Base-by-base conservation (phyloP, 1,139 yeast species). In the Debaryomyces sp. region DNA sequence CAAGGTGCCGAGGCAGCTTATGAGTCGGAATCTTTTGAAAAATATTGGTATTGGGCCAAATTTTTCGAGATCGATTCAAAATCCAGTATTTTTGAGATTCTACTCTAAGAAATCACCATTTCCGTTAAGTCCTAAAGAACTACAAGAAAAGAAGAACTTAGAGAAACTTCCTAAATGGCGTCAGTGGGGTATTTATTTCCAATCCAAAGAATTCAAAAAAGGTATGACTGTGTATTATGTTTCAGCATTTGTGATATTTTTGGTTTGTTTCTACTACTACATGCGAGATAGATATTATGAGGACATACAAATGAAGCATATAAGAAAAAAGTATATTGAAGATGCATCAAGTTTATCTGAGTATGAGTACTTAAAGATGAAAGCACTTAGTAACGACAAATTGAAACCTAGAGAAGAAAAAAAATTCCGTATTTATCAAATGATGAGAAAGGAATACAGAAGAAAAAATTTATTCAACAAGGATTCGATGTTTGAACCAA, bases 261-360 rank as follows among this genome's bases (percentile, higher is more conserved):
- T 82, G 35, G 73, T 79, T 22, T 81, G 85, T 47, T 88, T 89
- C 49, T 78, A 82, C 53, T 80, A 78, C 59, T 84, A 84, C 62
- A 84, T 87, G 82, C 73, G 84, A 56, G 89, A 86, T 57, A 66
- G 86, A 43, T 87, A 80, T 62, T 70, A 77, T 46, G 84, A 84
- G 62, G 95, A 87, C 54, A 75, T 80, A 50, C 91, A 85, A 59
- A 71, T 84, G 51, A 64, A 73, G 32, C 71, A 72, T 44, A 73
- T 78, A 42, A 66, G 77, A 50, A 70, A 67, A 47, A 77, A 77
- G 58, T 75, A 75, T 48, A 68, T 63, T 4, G 64, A 62, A 1
- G 77, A 71, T 47, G 72, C 79, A 8, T 55, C 63, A 10, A 59
- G 65, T 18, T 67, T 81, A 39, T 75, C 78, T 45, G 92, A 87